Conservation (phyloP, 108 stramenopile species). For the Bacterosira constricta region DNA sequence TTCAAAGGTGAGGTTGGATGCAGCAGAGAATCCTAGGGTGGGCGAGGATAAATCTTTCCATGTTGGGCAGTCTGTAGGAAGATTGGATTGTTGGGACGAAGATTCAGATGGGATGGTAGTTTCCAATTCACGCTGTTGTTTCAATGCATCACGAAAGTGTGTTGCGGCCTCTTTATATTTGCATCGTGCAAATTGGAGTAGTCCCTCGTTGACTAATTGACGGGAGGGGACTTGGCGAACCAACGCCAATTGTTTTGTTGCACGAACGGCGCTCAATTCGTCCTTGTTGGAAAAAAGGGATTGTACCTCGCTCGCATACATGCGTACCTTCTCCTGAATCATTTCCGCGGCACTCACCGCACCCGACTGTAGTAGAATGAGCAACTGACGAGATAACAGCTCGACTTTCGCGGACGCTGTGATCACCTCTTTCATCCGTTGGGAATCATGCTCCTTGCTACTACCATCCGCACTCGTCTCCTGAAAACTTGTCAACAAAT, state of each 20-base stretch:
- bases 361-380: constrained; percentile 82
- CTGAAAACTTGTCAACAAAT: constrained; percentile 1
- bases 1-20: constrained; percentile 44
- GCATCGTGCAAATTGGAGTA: constrained; percentile 66
- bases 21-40: constrained; percentile 50
- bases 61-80: constrained; percentile 18
- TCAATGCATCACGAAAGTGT: constrained; percentile 56
- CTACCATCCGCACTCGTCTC: not conserved
- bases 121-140: constrained; percentile 25
- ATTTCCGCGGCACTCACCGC: constrained; percentile 59
- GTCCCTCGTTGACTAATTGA: constrained; percentile 65
- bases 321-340: constrained; percentile 49
- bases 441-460: constrained; percentile 1
- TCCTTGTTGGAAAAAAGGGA: not conserved
- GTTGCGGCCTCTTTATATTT: constrained; percentile 67
- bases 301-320: constrained; percentile 6
- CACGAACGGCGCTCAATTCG: not conserved
- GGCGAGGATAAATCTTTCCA: constrained; percentile 40
- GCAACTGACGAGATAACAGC: constrained; percentile 77
- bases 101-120: not conserved
- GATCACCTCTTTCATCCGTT: constrained; percentile 17
- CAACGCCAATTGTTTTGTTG: constrained; percentile 24
- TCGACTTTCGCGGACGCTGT: constrained; percentile 51
- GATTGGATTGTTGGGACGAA: not conserved
- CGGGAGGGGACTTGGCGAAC: constrained; percentile 45